Conservation (phyloP, 371 early-diverging fungal species). For the Mucor racemosus region DNA sequence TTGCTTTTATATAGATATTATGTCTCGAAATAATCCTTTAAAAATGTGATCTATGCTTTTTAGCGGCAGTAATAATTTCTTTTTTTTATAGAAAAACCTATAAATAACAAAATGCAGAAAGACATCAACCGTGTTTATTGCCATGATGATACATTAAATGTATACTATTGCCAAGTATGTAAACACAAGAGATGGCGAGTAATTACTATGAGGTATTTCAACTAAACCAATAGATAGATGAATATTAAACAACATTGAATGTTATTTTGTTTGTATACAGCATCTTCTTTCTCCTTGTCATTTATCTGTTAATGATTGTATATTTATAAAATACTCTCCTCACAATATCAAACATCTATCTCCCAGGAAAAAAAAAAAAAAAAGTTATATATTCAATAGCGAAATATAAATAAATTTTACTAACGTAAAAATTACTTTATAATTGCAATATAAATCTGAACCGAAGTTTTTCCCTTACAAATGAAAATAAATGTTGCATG, state of each 20-base stretch:
- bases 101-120: neutral
- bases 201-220: too few relatives aligned
- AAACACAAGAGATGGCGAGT: too few relatives aligned
- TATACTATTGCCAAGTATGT: neutral
- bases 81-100: neutral
- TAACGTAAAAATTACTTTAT: conserved; percentile 2
- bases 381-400: neutral
- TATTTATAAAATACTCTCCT: neutral
- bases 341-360: neutral
- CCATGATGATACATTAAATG: neutral
- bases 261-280: too few relatives aligned
- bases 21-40: neutral
- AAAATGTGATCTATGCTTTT: neutral
- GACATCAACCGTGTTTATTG: neutral
- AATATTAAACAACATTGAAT: too few relatives aligned
- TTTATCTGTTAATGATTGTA: neutral
- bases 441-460: conserved; percentile 15
- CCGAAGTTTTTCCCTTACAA: conserved; percentile 12
- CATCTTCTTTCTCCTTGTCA: neutral
- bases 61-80: neutral
- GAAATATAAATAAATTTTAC: conserved; percentile 4
- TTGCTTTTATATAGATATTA: neutral
- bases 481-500: neutral
- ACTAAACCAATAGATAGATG: too few relatives aligned
- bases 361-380: neutral